These are phyloP conservation scores for Xylaria castorea DNA, from an alignment of 495 filamentous ascomycete species.

Conservation along the genomic window DNA sequence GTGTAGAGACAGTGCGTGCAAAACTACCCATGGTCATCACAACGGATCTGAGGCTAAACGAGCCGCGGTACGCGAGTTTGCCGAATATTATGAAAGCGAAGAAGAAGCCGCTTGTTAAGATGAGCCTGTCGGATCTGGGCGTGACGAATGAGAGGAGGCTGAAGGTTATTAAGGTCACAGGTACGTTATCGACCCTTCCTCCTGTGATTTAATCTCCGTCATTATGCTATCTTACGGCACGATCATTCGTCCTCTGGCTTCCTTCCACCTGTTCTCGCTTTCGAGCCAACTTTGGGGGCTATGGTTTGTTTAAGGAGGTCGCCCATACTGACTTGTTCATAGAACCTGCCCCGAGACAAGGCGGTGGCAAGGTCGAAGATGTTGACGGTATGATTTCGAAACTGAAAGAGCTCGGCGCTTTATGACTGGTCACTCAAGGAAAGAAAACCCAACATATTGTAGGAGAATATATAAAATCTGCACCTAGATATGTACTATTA, in stretches of 20 bases:
- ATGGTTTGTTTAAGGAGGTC: background rate
- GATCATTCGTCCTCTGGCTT: background rate
- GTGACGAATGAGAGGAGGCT: slow-evolving; percentile 75
- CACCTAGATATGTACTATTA: slow-evolving; percentile 17
- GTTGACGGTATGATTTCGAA: slow-evolving; percentile 90
- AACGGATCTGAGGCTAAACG: slow-evolving; percentile 92
- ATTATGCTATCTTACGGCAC: background rate
- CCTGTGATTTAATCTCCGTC: background rate
- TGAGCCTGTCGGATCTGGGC: slow-evolving; percentile 80
- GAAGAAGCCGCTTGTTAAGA: slow-evolving; percentile 98
- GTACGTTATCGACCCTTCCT: slow-evolving; percentile 54
- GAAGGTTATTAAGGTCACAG: slow-evolving; percentile 85
- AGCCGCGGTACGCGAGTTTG: slow-evolving; percentile 92
- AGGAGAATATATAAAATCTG: slow-evolving; percentile 5
- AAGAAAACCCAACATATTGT: slow-evolving; percentile 25
- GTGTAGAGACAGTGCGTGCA: slow-evolving; percentile 84
- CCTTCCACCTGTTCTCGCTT: background rate
- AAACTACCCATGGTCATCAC: slow-evolving; percentile 91
- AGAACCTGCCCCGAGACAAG: slow-evolving; percentile 89
- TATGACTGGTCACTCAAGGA: slow-evolving; percentile 57
- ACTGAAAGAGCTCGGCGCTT: slow-evolving; percentile 93
- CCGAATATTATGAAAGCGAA: slow-evolving; percentile 99
- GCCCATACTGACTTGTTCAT: slow-evolving; percentile 40
- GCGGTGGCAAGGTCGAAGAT: slow-evolving; percentile 95
- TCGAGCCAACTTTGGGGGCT: background rate